Conservation (phyloP, 208 protist genomes). For the Acanthamoeba triangularis region DNA sequence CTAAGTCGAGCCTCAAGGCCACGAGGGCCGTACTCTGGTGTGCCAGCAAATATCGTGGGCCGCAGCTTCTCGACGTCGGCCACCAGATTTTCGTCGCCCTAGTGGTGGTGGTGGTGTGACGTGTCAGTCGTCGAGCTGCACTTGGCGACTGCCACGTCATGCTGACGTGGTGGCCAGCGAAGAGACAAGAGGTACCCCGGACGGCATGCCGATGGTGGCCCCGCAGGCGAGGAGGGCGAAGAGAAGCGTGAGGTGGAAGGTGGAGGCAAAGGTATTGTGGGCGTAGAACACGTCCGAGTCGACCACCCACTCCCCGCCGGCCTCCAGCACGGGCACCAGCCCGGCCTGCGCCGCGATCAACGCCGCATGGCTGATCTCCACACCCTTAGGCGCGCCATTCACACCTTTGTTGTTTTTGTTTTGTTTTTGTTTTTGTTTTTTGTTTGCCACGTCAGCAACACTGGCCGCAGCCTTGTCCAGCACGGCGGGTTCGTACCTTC, state of each 20-base stretch:
- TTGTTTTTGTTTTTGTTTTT: too few species aligned
- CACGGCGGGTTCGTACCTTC: neutral
- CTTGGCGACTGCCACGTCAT: neutral
- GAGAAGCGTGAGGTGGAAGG: constrained; percentile 21
- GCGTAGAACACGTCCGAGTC: constrained; percentile 24
- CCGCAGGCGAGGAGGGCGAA: constrained; percentile 15
- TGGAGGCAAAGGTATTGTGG: neutral
- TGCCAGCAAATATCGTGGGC: constrained; percentile 12
- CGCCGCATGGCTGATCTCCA: constrained; percentile 20
- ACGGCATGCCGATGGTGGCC: constrained; percentile 49
- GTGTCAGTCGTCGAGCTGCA: neutral
- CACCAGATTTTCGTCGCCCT: neutral
- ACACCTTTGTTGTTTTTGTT: neutral
- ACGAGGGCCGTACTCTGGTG: neutral
- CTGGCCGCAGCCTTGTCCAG: too few species aligned
- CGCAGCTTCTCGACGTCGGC: constrained; percentile 36
- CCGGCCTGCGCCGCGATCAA: constrained; percentile 57
- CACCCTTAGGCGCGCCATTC: constrained; percentile 1
- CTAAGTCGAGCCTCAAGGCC: neutral
- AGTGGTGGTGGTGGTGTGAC: neutral
- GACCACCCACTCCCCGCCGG: neutral
- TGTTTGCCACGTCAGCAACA: too few species aligned
- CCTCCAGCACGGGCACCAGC: neutral
- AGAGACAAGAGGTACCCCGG: neutral
- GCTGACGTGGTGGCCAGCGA: neutral